phyloP scores from a whole-genome alignment of 176 grass and related monocot species.

The Thinopyrum elongatum region DNA sequence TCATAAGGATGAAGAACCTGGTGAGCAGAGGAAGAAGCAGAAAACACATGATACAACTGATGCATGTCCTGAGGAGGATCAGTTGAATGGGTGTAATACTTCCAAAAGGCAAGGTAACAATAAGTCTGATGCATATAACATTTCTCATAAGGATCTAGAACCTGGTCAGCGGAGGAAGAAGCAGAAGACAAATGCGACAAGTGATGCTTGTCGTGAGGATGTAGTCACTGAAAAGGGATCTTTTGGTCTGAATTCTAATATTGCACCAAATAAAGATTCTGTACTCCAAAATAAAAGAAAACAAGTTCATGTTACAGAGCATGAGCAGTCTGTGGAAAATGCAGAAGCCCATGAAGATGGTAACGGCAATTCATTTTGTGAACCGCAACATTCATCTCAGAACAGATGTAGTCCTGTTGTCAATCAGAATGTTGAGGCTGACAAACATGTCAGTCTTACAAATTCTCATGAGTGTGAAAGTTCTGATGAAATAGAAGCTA shows the following conservation, averaged over 20 bases:
- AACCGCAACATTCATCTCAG: constrained; percentile 31
- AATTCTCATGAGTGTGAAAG: constrained; percentile 11
- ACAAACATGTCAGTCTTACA: constrained; percentile 5
- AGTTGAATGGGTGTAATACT: constrained; percentile 10
- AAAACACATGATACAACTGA: neutral
- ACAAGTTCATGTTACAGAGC: constrained; percentile 6
- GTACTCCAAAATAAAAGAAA: constrained; percentile 23
- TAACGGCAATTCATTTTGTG: constrained; percentile 18
- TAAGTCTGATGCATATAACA: constrained; percentile 7
- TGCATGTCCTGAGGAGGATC: neutral
- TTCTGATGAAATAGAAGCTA: constrained; percentile 34
- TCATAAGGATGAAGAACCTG: constrained; percentile 15
- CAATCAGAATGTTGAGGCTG: constrained; percentile 33
- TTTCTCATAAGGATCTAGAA: constrained; percentile 9
- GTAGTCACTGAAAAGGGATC: constrained; percentile 14
- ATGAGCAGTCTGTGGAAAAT: constrained; percentile 7
- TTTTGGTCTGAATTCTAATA: neutral
- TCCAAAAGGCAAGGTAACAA: neutral
- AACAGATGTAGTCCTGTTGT: constrained; percentile 5
- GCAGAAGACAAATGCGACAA: constrained; percentile 31
- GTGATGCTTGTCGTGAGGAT: constrained; percentile 10
- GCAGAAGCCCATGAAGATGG: constrained; percentile 20
- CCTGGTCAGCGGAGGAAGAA: constrained; percentile 25
- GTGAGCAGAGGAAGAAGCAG: constrained; percentile 3
- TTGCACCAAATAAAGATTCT: constrained; percentile 3